These are phyloP conservation scores for Colletotrichum tropicicola DNA, from an alignment of 2,329 filamentous ascomycete genomes.

Conservation along the genomic window DNA sequence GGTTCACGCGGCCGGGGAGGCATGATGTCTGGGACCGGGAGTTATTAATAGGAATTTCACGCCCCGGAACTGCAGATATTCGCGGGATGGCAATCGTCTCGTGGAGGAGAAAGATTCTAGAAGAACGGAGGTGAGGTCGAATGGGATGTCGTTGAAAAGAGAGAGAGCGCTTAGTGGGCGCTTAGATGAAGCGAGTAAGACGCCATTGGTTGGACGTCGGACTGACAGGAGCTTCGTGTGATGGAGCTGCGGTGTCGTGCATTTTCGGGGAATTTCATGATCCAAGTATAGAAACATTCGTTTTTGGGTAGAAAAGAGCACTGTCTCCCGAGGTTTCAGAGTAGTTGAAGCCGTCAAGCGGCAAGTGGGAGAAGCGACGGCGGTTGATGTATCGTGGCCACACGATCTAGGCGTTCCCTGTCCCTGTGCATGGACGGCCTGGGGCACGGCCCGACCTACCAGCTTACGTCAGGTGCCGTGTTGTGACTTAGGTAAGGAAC, in stretches of 20 bases:
- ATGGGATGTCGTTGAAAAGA: conserved; percentile 8
- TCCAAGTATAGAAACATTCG: conserved; percentile 21
- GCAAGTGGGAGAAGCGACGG: background rate
- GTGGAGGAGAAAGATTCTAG: conserved; percentile 19
- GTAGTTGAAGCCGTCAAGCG: background rate
- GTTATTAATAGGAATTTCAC: conserved; percentile 29
- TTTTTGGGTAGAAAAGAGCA: background rate
- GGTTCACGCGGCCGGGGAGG: background rate
- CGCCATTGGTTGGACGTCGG: conserved; percentile 16
- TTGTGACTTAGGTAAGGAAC: too few relatives aligned
- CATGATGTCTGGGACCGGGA: conserved; percentile 15
- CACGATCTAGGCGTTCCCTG: background rate
- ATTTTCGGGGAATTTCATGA: conserved; percentile 14
- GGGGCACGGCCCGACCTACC: too few relatives aligned
- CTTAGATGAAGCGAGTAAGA: conserved; percentile 22
- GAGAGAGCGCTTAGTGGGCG: conserved; percentile 30
- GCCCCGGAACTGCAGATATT: background rate
- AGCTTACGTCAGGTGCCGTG: too few relatives aligned
- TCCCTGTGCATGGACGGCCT: too few relatives aligned
- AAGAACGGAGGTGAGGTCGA: background rate
- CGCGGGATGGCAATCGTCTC: background rate
- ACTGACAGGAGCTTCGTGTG: conserved; percentile 15
- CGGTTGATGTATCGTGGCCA: background rate
- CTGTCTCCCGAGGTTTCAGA: background rate
- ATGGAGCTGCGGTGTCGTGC: conserved; percentile 20